Percentiles rank a stretch among this genome's conserved stretches.
Conservation (phyloP, 768 basidiomycete genomes). For the Suillus occidentalis region DNA sequence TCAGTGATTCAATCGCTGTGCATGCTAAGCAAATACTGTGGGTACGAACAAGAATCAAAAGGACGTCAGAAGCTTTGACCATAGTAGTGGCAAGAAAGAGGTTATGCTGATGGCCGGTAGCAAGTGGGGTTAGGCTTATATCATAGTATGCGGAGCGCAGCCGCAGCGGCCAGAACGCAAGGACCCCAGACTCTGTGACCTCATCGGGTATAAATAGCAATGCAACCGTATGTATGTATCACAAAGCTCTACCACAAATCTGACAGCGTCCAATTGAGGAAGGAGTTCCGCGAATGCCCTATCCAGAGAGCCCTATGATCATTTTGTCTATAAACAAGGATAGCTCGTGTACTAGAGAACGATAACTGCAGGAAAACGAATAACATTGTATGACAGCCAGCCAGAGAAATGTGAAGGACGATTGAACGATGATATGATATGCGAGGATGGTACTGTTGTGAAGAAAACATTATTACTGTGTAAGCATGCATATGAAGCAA, state of each 20-base stretch:
- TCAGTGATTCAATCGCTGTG: background rate
- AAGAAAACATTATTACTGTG: background rate
- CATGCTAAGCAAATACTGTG: background rate
- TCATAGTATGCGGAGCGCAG: background rate
- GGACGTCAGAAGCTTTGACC: slow-evolving; percentile 67
- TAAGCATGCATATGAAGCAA: slow-evolving; percentile 2
- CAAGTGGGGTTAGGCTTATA: slow-evolving; percentile 1
- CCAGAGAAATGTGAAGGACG: background rate
- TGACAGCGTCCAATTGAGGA: background rate
- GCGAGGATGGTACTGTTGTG: slow-evolving; percentile 6
- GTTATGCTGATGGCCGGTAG: background rate
- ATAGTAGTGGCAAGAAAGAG: slow-evolving; percentile 21
- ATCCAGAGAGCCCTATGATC: slow-evolving; percentile 3
- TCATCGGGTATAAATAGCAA: background rate
- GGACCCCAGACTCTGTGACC: background rate
- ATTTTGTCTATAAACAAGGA: slow-evolving; percentile 1
- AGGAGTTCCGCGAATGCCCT: background rate
- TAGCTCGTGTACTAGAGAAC: slow-evolving; percentile 4
- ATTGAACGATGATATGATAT: slow-evolving; percentile 4
- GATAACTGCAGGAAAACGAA: slow-evolving; percentile 6
- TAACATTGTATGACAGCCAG: background rate
- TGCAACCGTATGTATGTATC: no score
- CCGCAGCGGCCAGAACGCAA: background rate
- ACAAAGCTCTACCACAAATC: background rate
- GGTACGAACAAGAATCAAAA: slow-evolving; percentile 69